Evolutionary conservation across 1,139 yeast genomes (phyloP), one percentile per base, ranked within the genome.

Genomic region (Geotrichum histeridarum): DNA sequence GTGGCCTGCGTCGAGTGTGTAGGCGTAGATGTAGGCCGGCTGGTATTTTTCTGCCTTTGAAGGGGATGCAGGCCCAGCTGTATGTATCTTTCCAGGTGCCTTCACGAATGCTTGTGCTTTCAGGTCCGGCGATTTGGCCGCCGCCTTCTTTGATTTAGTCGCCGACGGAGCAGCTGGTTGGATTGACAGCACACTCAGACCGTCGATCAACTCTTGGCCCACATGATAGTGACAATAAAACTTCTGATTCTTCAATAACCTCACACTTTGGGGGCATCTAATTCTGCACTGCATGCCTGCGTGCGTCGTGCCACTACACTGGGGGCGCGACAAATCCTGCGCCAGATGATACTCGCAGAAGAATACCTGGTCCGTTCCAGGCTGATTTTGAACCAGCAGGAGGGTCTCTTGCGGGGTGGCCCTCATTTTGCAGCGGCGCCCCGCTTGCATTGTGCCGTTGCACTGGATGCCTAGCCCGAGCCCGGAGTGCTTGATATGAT

Each of bases 1-100:
- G 37, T 61, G 63, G 5, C 55, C 50, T 15, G 55, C 48, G n/a
- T 59, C 60, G 31, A 65, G 55, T 1, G 68, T 62, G 56, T 66
- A 67, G 9, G 61, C 60, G 54, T 67, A 67, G 30, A 67, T 61
- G 51, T 54, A 67, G 2, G 70, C 70, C 15, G 54, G 58, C 27
- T 22, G 27, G 5, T 3, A 22, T 33, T n/a, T 2, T 33, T 3
- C 12, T 33, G 37, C 6, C 15, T n/a, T 37, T 37, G 39, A 2
- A n/a, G 5, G 2, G 4, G 15, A 2, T n/a, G 15, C 17, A 2
- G 17, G 8, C 2, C 15, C 12, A 17, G 39, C 8, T 37, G 39
- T 8, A n/a, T 7, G 4, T 22, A 3, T 5, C 27, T 22, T 22
- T 22, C 3, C 27, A 5, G 27, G 27, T 3, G 27, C 27, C 27